These are phyloP conservation scores for Juglanconis juglandina DNA, from an alignment of 2,329 filamentous ascomycete species.

Conservation along the genomic window DNA sequence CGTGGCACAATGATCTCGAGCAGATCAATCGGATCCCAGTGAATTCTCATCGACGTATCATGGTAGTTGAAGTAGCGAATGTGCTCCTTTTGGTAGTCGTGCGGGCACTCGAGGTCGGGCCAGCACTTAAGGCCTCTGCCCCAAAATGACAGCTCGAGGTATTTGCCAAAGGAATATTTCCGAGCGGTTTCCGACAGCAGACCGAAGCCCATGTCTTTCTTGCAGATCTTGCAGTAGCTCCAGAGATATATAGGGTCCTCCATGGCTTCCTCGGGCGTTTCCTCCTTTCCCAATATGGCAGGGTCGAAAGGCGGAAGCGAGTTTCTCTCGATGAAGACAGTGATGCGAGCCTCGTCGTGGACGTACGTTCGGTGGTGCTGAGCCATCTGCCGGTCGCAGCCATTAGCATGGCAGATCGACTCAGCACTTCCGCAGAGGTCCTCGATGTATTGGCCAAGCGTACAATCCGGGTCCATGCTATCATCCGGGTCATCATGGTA, in stretches of 20 bases:
- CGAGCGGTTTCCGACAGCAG: slow-evolving; percentile 92
- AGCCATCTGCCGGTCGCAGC: slow-evolving; percentile 83
- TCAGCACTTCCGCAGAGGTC: slow-evolving; percentile 76
- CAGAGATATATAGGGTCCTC: slow-evolving; percentile 82
- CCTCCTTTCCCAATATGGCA: slow-evolving; percentile 48
- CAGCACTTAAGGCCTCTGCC: slow-evolving; percentile 75
- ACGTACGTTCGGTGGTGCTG: slow-evolving; percentile 97
- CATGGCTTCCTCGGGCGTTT: slow-evolving; percentile 41
- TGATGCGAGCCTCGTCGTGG: slow-evolving; percentile 90
- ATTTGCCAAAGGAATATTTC: slow-evolving; percentile 99
- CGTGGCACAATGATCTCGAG: slow-evolving; percentile 93
- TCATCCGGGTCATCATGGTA: slow-evolving; percentile 74
- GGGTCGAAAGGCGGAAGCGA: slow-evolving; percentile 43
- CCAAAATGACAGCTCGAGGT: slow-evolving; percentile 97
- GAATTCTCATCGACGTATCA: slow-evolving; percentile 80
- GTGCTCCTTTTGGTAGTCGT: slow-evolving; percentile 90
- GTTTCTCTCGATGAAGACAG: slow-evolving; percentile 76
- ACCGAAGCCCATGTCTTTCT: slow-evolving; percentile 82
- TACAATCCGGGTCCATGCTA: slow-evolving; percentile 79
- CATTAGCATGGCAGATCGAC: slow-evolving; percentile 74
- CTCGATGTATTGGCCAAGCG: slow-evolving; percentile 91
- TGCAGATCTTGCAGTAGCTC: slow-evolving; percentile 92
- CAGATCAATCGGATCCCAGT: slow-evolving; percentile 88
- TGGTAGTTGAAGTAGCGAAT: slow-evolving; percentile 88
- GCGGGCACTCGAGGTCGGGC: slow-evolving; percentile 70